Evolutionary conservation across 1,139 yeast genomes (phyloP).

Genomic region (Sugiyamaella novakii): DNA sequence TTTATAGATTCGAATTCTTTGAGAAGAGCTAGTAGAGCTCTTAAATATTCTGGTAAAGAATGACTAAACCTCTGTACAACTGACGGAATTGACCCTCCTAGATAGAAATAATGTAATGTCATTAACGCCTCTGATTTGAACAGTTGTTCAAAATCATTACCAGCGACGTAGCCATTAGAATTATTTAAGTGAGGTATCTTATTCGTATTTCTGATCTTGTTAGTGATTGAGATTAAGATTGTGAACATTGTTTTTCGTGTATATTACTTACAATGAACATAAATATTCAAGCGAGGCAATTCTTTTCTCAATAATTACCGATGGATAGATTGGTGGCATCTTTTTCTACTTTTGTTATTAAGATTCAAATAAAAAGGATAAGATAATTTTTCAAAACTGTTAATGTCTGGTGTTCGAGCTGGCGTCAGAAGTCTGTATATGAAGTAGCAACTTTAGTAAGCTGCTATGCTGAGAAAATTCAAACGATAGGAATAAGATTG

Average conservation of each 20-base stretch:
- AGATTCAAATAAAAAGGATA: no score
- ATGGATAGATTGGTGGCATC: slow-evolving; percentile 18
- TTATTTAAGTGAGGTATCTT: slow-evolving; percentile 28
- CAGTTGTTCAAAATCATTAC: slow-evolving; percentile 31
- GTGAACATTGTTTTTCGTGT: no score
- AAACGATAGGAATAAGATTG: no score
- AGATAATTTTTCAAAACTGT: no score
- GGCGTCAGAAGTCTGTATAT: no score
- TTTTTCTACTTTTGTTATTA: not conserved
- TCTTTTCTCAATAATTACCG: slow-evolving; percentile 28
- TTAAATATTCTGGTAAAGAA: slow-evolving; percentile 30
- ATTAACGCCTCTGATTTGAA: slow-evolving; percentile 19
- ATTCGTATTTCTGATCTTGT: slow-evolving; percentile 26
- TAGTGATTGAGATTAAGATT: no score
- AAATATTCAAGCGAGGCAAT: slow-evolving; percentile 34
- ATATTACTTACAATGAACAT: slow-evolving; percentile 34
- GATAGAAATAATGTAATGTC: slow-evolving; percentile 31
- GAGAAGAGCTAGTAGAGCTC: slow-evolving; percentile 28
- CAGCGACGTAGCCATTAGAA: slow-evolving; percentile 28
- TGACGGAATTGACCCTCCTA: slow-evolving; percentile 34
- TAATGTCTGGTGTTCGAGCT: no score
- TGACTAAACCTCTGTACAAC: slow-evolving; percentile 26
- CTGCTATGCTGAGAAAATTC: no score
- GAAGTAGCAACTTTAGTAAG: no score
- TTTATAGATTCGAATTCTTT: slow-evolving; percentile 33